These are phyloP conservation scores for Diospyros kaki DNA, from an alignment of 148 eudicot species.

Conservation along the genomic window DNA sequence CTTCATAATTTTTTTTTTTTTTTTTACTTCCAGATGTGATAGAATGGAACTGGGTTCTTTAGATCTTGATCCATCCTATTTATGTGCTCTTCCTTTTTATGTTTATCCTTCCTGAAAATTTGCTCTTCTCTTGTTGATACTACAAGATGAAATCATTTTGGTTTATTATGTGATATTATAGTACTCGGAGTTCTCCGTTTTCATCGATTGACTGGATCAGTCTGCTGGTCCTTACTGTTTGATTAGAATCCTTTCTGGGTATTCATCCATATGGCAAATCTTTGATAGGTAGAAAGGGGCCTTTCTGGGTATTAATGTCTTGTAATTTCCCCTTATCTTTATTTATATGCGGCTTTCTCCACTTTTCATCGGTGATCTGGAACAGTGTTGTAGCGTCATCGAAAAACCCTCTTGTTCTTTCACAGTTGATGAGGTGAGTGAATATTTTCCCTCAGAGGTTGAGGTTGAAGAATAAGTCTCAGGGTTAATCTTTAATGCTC, in stretches of 20 bases:
- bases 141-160: not conserved
- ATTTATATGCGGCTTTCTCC: not conserved
- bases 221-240: not conserved
- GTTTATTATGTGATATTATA: not conserved
- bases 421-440: not conserved
- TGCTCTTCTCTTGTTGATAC: not conserved
- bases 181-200: not conserved
- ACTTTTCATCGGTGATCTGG: not conserved
- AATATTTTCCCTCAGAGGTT: too few relatives aligned
- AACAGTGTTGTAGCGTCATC: not conserved
- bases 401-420: not conserved
- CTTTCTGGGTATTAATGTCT: not conserved
- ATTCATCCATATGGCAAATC: not conserved
- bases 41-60: not conserved
- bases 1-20: not conserved
- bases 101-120: not conserved
- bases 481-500: too few relatives aligned
- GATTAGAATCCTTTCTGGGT: constrained; percentile 7
- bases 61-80: not conserved
- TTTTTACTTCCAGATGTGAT: not conserved
- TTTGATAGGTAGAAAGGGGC: not conserved
- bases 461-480: too few relatives aligned
- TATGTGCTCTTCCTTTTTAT: not conserved
- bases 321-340: not conserved
- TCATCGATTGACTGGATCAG: not conserved